Evolutionary conservation across 257 asterid species (phyloP), one percentile per base, ranked within the genome.

Genomic region (Solanum stenotomum): DNA sequence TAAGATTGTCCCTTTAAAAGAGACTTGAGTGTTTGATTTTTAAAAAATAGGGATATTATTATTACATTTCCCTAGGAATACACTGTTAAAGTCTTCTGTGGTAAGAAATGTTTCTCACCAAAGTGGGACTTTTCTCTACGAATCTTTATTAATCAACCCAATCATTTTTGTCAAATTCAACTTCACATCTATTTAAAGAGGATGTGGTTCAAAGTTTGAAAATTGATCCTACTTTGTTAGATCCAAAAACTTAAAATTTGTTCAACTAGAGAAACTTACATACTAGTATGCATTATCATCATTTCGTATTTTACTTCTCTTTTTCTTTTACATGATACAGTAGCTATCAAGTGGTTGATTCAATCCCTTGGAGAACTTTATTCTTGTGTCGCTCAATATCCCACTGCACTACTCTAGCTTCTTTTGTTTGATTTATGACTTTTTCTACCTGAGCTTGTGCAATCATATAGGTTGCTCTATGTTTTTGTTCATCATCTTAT

Each of bases 51-150:
- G 27, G 70, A 23, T 23, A 61, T 22, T 1, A 1, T 8, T 20
- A 8, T 3, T 7, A 59, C 25, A 59, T 8, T 22, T 59, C 0
- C 27, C 10, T 18, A 1, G n/a, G n/a, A 52, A 16, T 18, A 52
- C n/a, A 52, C 63, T 52, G 1, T 18, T 52, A 16, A 52, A 52
- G 63, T 52, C n/a, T 6, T 16, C 63, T 52, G 22, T 22, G 27
- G 5, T 59, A 22, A 8, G 67, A 59, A 59, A 59, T 3, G 3
- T 0, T n/a, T 11, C 16, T 0, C 7, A 5, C 12, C 1, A 10
- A 63, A 11, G 16, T 10, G 6, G 29, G 4, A 23, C 71, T 63
- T 63, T 23, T 63, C 71, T 10, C 0, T 63, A 63, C 71, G 1
- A 61, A 61, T 10, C 70, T 61, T 61, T 13, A 61, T 22, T 63